Evolutionary conservation across 805 yeast species (phyloP), one percentile per base, ranked within the genome.

Genomic region (Wickerhamomyces pijperi): DNA sequence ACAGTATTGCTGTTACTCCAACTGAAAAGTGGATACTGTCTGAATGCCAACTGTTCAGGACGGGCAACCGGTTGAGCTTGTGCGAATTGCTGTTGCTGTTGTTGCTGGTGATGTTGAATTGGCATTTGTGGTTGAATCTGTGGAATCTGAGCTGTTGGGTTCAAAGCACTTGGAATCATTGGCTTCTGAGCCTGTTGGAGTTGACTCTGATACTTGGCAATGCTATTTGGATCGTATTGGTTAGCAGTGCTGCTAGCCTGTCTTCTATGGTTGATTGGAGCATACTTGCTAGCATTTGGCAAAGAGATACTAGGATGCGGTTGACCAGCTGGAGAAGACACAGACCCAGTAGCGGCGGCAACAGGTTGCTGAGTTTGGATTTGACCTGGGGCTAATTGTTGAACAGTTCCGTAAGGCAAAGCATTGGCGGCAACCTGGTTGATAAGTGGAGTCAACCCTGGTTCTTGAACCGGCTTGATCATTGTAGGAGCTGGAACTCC

Each of bases 21-120:
- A 42, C 70, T 66, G 54, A 84, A 81, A 28, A 86, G 53, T 0
- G 95, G 94, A 59, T 81, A 82, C 53, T 83, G 94, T 39, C 82
- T 66, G 36, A 62, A 58, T 19, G 67, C 57, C 38, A 80, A 56
- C 19, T 76, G 71, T 38, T 70, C 72, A 7, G 83, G 81, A 43
- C 76, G 70, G 23, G 61, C 59, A 7, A 65, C 45, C 34, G 51
- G 58, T 38, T 46, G 56, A 28, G 46, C 9, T 21, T 21, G 32
- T 32, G 18, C n/a, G 6, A 32, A 28, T 14, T 32, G 41, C n/a
- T 32, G 23, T 3, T 28, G 32, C 3, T 31, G 16, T 4, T 21
- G 32, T n/a, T 29, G 35, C 28, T 52, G 54, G 33, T 50, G 56
- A 12, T 40, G 39, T 17, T 34, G 38, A 29, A 4, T 7, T 11